Percentiles rank a stretch among this genome's conserved stretches.
Evolutionary conservation across 768 basidiomycete genomes (phyloP).

Genomic region (Mycena epipterygia): DNA sequence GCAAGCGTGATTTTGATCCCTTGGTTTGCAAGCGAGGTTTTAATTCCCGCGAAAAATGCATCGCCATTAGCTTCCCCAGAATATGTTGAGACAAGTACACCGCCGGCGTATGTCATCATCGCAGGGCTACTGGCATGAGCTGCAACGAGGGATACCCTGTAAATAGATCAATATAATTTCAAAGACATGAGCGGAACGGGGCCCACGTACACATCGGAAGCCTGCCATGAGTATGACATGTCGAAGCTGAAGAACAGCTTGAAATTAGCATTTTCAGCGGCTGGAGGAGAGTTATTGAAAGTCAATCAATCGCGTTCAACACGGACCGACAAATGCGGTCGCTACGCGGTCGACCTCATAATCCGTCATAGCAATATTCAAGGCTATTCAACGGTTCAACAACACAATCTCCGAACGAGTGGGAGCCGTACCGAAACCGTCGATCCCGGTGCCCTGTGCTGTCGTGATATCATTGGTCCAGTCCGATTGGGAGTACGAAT

Average conservation of each 20-base stretch:
- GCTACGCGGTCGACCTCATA: conserved; percentile 46
- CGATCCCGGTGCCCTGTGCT: conserved; percentile 41
- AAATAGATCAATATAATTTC: not conserved
- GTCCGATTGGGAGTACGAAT: conserved; percentile 33
- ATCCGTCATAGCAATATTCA: conserved; percentile 41
- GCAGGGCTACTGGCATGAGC: conserved; percentile 47
- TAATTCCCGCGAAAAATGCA: conserved; percentile 38
- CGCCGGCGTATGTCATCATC: conserved; percentile 43
- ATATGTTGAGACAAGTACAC: conserved; percentile 52
- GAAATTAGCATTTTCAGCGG: conserved; percentile 47
- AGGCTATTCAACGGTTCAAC: conserved; percentile 25
- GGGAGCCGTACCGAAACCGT: conserved; percentile 41
- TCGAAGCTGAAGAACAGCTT: conserved; percentile 56
- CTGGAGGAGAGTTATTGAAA: conserved; percentile 21
- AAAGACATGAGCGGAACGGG: not conserved
- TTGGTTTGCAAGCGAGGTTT: conserved; percentile 29
- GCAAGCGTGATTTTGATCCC: conserved; percentile 48
- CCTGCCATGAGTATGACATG: conserved; percentile 44
- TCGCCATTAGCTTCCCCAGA: conserved; percentile 51
- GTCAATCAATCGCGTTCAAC: too few species aligned
- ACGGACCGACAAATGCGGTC: conserved; percentile 45
- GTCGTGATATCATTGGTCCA: conserved; percentile 43
- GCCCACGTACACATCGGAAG: conserved; percentile 28
- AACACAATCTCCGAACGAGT: not conserved
- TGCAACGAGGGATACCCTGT: conserved; percentile 40